A percentile compares a stretch with the other conserved stretches of the same genome.
These are phyloP conservation scores for Cutaneotrichosporon dermatis DNA, from an alignment of 1,284 basidiomycete genomes.

Conservation along the genomic window DNA sequence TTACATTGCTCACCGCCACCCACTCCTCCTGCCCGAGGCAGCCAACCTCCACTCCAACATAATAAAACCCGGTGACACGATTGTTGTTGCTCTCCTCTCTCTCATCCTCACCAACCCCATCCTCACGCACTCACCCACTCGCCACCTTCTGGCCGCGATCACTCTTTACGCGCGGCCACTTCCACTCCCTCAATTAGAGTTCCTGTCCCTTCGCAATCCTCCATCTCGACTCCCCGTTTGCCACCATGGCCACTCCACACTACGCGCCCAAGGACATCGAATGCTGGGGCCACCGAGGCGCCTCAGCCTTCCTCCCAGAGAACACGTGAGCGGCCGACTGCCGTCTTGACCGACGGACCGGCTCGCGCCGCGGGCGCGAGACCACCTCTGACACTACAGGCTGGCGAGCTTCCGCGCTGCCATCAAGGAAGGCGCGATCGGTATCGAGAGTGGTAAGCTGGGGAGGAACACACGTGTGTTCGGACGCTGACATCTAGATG, in stretches of 20 bases:
- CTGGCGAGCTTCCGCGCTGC: constrained; percentile 89
- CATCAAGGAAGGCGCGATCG: constrained; percentile 85
- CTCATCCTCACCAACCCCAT: no score
- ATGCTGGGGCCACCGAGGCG: constrained; percentile 92
- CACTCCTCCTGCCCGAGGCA: no score
- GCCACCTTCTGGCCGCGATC: no score
- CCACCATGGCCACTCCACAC: not conserved
- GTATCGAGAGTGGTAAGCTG: constrained; percentile 68
- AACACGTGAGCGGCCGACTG: constrained; percentile 39
- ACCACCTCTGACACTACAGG: constrained; percentile 43
- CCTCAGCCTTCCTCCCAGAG: constrained; percentile 55
- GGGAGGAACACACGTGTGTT: constrained; percentile 1
- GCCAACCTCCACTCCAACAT: no score
- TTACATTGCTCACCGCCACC: no score
- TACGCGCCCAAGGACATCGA: constrained; percentile 52
- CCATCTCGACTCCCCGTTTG: not conserved
- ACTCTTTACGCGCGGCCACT: no score
- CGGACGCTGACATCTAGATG: constrained; percentile 57
- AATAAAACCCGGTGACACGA: no score
- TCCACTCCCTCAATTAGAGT: no score
- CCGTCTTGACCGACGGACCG: not conserved
- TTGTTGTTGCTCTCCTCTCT: no score
- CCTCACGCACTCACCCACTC: no score
- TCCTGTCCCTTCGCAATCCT: not conserved
- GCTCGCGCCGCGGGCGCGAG: constrained; percentile 2